These are phyloP conservation scores for Xylaria sp. DNA, from an alignment of 2,329 filamentous ascomycete species.

Conservation along the genomic window DNA sequence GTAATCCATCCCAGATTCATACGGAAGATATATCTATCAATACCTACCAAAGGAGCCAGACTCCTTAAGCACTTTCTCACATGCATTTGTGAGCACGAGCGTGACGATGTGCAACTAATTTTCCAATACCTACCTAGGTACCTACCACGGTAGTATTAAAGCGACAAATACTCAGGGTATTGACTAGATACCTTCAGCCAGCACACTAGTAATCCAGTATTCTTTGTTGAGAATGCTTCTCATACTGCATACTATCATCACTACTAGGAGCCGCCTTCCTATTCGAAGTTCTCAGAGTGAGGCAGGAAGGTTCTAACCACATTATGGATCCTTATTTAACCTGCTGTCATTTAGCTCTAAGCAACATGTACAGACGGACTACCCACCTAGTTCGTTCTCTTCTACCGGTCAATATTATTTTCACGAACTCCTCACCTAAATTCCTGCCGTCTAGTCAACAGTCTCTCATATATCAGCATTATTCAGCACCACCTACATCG, in stretches of 20 bases:
- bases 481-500: not conserved
- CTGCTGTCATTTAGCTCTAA: not conserved
- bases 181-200: no score
- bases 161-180: no score
- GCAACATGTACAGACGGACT: not conserved
- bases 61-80: no score
- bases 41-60: no score
- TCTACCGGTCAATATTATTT: not conserved
- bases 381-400: not conserved
- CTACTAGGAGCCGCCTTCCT: not conserved
- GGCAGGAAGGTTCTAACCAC: no score
- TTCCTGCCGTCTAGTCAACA: not conserved
- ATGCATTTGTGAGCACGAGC: no score
- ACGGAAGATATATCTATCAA: no score
- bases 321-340: not conserved
- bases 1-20: no score
- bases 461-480: not conserved
- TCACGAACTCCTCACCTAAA: not conserved
- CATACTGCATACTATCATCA: not conserved
- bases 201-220: no score
- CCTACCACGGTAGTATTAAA: no score
- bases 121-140: no score
- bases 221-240: not conserved
- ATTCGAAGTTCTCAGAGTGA: not conserved
- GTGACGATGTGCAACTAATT: no score